A percentile compares a stretch with the other conserved stretches of the same genome.
Evolutionary conservation across 129 eudicot species (phyloP).

Genomic region (Artemisia annua): DNA sequence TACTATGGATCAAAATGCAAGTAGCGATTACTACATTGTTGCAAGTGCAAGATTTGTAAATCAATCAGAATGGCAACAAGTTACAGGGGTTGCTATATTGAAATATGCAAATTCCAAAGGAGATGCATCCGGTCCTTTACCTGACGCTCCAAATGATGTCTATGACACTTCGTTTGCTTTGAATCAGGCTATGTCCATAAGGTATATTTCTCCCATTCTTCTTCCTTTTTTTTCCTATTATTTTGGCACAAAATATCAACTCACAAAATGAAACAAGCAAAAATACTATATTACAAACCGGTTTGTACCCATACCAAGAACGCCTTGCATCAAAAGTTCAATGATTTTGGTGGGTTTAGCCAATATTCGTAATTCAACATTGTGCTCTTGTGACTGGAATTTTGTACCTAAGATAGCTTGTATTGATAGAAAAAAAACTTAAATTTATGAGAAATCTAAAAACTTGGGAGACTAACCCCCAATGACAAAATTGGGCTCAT

Average conservation of each 20-base stretch:
- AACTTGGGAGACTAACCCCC: too few species aligned
- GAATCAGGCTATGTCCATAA: conserved; percentile 83
- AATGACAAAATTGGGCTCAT: too few species aligned
- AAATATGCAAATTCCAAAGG: conserved; percentile 82
- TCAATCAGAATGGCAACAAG: conserved; percentile 74
- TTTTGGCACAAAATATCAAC: neutral
- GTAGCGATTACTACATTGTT: conserved; percentile 82
- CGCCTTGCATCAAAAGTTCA: too few species aligned
- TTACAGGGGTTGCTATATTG: conserved; percentile 85
- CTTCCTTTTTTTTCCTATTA: neutral
- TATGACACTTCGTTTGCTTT: conserved; percentile 61
- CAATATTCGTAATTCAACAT: neutral
- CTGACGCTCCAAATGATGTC: conserved; percentile 75
- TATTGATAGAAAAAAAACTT: too few species aligned
- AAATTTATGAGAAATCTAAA: too few species aligned
- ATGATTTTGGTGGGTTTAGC: neutral
- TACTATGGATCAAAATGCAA: conserved; percentile 96
- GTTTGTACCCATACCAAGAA: too few species aligned
- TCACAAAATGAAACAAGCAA: neutral
- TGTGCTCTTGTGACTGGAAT: too few species aligned
- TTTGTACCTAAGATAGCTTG: too few species aligned
- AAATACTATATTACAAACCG: too few species aligned
- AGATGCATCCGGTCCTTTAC: conserved; percentile 75
- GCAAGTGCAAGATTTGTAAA: conserved; percentile 93
- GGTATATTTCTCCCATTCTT: conserved; percentile 36